Evolutionary conservation across 1,139 yeast species (phyloP).

Genomic region (Suhomyces terraborum): DNA sequence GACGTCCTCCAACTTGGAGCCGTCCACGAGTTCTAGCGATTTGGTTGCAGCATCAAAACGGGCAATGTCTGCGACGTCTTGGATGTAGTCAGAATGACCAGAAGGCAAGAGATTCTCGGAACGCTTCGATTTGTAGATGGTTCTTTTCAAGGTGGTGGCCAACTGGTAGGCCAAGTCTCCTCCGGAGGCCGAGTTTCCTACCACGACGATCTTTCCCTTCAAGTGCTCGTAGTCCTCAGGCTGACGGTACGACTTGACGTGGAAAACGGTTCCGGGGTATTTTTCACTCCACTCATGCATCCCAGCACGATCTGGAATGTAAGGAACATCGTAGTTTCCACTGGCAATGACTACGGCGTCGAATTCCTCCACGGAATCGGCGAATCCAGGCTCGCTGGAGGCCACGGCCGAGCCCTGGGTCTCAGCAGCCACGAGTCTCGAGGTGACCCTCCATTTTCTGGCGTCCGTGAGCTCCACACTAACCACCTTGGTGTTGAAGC

Average conservation of each 20-base stretch:
- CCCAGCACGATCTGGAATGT: slow-evolving; percentile 56
- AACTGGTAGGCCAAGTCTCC: slow-evolving; percentile 59
- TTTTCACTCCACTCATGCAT: slow-evolving; percentile 48
- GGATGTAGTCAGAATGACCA: slow-evolving; percentile 40
- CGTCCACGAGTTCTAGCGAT: slow-evolving; percentile 34
- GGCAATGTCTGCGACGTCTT: slow-evolving; percentile 43
- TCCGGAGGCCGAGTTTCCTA: slow-evolving; percentile 67
- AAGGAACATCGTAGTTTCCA: slow-evolving; percentile 62
- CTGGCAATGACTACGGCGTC: slow-evolving; percentile 61
- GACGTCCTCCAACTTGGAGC: slow-evolving; percentile 37
- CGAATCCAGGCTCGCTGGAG: slow-evolving; percentile 9
- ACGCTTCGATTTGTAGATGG: slow-evolving; percentile 49
- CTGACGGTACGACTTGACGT: slow-evolving; percentile 60
- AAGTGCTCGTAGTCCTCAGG: slow-evolving; percentile 46
- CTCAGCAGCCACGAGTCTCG: slow-evolving; percentile 26
- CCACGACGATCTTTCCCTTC: slow-evolving; percentile 47
- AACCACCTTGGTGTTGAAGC: slow-evolving; percentile 33
- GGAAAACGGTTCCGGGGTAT: slow-evolving; percentile 52
- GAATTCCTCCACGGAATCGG: slow-evolving; percentile 18
- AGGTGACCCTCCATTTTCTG: slow-evolving; percentile 47
- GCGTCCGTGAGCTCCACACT: slow-evolving; percentile 31
- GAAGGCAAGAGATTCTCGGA: slow-evolving; percentile 42
- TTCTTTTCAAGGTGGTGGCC: slow-evolving; percentile 36
- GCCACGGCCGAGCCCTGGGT: slow-evolving; percentile 22
- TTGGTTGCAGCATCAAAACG: slow-evolving; percentile 28